Percentiles rank a stretch among this genome's conserved stretches.
These are phyloP conservation scores for Penicillium pancosmium DNA, from an alignment of 495 filamentous ascomycete genomes.

Conservation along the genomic window DNA sequence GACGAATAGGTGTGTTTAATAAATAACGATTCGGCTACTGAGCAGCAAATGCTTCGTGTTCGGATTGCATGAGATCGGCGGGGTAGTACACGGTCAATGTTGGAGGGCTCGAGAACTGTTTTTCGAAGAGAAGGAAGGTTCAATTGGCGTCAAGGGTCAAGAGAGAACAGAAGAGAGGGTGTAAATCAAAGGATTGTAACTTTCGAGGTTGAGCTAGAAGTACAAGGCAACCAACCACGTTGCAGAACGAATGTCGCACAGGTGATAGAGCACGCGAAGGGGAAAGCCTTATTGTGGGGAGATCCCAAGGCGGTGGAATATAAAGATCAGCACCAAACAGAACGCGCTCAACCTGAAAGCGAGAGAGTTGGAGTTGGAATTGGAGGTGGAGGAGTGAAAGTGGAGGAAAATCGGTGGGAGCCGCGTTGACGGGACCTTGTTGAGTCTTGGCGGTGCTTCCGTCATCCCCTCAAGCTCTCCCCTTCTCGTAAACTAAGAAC, in stretches of 20 bases:
- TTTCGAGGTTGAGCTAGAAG: slow-evolving; percentile 10
- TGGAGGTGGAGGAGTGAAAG: slow-evolving; percentile 4
- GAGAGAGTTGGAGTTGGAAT: slow-evolving; percentile 3
- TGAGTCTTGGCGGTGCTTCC: slow-evolving; percentile 36
- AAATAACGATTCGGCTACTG: slow-evolving; percentile 15
- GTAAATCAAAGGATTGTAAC: slow-evolving; percentile 17
- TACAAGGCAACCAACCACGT: slow-evolving; percentile 22
- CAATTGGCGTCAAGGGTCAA: slow-evolving; percentile 5
- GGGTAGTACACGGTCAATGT: slow-evolving; percentile 10
- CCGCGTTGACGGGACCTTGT: neutral
- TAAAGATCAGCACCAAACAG: neutral
- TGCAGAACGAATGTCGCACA: slow-evolving; percentile 16
- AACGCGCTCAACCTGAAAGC: neutral
- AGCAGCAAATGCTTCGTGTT: slow-evolving; percentile 26
- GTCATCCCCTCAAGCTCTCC: slow-evolving; percentile 30
- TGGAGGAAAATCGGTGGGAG: slow-evolving; percentile 6
- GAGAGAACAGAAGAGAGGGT: neutral
- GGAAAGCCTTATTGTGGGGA: neutral
- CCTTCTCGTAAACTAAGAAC: too few species aligned
- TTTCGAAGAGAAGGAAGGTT: neutral
- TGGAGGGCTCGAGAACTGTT: slow-evolving; percentile 10
- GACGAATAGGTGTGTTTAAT: slow-evolving; percentile 12
- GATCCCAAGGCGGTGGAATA: neutral
- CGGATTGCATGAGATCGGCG: slow-evolving; percentile 31
- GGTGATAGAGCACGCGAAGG: neutral